Percentiles rank a stretch among this genome's conserved stretches.
These are phyloP conservation scores for Trichosporon sp. DNA, from an alignment of 1,284 basidiomycete genomes.

Conservation along the genomic window DNA sequence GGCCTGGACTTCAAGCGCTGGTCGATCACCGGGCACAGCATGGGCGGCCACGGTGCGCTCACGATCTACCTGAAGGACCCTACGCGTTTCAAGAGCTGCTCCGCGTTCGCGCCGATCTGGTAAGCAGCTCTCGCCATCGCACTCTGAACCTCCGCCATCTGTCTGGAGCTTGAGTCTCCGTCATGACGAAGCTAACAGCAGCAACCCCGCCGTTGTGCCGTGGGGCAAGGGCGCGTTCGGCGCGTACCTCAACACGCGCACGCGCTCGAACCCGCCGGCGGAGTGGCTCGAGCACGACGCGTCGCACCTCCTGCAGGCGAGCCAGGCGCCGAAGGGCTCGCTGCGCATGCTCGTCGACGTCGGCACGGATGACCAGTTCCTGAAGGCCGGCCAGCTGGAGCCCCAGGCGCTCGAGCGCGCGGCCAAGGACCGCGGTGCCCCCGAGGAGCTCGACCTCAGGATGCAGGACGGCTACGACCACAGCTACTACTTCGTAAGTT, in stretches of 20 bases:
- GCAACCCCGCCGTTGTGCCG: constrained; percentile 76
- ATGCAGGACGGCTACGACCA: constrained; percentile 90
- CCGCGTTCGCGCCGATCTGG: constrained; percentile 86
- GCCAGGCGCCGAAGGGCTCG: constrained; percentile 55
- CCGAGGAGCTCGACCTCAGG: constrained; percentile 72
- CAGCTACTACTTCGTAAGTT: constrained; percentile 77
- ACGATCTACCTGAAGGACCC: constrained; percentile 76
- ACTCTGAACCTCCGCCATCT: no score
- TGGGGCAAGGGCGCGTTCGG: constrained; percentile 92
- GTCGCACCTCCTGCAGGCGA: constrained; percentile 67
- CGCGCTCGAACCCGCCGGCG: constrained; percentile 53
- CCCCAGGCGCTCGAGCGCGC: constrained; percentile 72
- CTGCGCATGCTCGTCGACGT: constrained; percentile 80
- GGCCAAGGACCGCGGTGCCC: constrained; percentile 56
- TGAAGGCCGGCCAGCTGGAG: constrained; percentile 76
- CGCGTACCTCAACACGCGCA: constrained; percentile 63
- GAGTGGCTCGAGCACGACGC: constrained; percentile 65
- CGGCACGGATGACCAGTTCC: constrained; percentile 81
- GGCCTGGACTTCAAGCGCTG: constrained; percentile 51
- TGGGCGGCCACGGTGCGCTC: constrained; percentile 95
- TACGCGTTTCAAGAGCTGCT: constrained; percentile 74
- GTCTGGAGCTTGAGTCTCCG: no score
- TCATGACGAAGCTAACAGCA: constrained; percentile 14
- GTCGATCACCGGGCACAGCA: constrained; percentile 80
- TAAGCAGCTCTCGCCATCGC: no score